Conservation (phyloP, 305 asterid species). For the Rubia peregrina region DNA sequence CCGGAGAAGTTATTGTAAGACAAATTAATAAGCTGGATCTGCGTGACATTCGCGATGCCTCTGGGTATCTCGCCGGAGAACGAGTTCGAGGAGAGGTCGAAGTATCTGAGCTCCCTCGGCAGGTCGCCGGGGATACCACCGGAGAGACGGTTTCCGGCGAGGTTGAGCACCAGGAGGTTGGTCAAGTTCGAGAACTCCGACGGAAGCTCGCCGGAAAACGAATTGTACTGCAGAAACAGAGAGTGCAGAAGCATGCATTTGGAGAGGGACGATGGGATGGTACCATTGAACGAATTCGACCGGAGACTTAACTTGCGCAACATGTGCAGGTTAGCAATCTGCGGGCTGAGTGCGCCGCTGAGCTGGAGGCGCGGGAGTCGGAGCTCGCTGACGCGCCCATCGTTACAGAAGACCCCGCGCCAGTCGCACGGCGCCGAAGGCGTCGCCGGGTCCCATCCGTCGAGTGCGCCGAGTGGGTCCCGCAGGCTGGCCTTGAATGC, state of each 20-base stretch:
- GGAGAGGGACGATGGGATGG: conserved; percentile 43
- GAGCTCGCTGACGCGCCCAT: conserved; percentile 39
- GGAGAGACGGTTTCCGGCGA: conserved; percentile 45
- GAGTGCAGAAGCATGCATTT: conserved; percentile 41
- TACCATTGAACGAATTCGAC: conserved; percentile 44
- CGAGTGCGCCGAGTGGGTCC: conserved; percentile 50
- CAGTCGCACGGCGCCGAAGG: conserved; percentile 68
- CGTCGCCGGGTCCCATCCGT: conserved; percentile 44
- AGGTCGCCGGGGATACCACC: conserved; percentile 41
- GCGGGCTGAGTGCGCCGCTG: conserved; percentile 40
- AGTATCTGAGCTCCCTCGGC: conserved; percentile 34
- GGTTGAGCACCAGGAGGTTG: conserved; percentile 32
- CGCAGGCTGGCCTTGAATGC: conserved; percentile 36
- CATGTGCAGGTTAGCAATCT: conserved; percentile 40
- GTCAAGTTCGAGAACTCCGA: conserved; percentile 45
- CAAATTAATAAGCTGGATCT: conserved; percentile 44
- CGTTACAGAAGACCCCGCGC: conserved; percentile 48
- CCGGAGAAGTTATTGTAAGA: conserved; percentile 52
- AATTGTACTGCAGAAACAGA: conserved; percentile 42
- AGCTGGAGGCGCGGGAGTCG: conserved; percentile 53
- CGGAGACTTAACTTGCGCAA: conserved; percentile 56
- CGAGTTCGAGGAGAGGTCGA: conserved; percentile 55
- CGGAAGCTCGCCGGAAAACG: conserved; percentile 40
- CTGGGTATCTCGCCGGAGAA: conserved; percentile 47
- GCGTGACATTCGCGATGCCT: conserved; percentile 27